Base-by-base conservation (phyloP, 2,329 filamentous ascomycete genomes). In the Scolecobasidium constrictum region DNA sequence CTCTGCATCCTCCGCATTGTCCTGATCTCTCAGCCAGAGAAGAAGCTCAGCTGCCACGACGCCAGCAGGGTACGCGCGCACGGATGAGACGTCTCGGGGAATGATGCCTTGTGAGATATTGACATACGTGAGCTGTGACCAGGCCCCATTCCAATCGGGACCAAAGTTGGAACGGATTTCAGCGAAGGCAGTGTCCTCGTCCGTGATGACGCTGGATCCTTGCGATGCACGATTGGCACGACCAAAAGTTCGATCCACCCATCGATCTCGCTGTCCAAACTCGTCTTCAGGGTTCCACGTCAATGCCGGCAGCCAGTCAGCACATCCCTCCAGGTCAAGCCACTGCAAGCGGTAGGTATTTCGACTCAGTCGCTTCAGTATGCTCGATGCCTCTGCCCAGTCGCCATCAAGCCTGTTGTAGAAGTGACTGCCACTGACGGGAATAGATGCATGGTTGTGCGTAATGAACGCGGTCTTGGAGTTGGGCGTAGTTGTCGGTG, bases 261-360 rank as follows among this genome's bases (percentile, higher is more conserved):
- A 41, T n/a, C 38, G 22, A 16, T 41, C 40, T 7, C 16, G 7
- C 19, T n/a, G 20, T 11, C 11, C 7, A 6, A 19, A 15, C 16
- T 5, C 17, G 18, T 36, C 12, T 18, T 35, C 28, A 6, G 9
- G 15, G 5, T 21, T 41, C 37, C 38, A 45, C n/a, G 38, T 40
- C 43, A 41, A 18, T 31, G 43, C 36, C 16, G 43, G 37, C 18
- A 71, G 52, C 77, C 77, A 80, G 17, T 64, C 59, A 3, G 55
- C 56, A 50, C 77, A 81, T 6, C 76, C 75, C 53, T 78, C 72
- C 1, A 81, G 58, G 50, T 80, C 77, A 2, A 81, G 64, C 73
- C 74, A 79, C 50, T 70, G 67, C 3, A 81, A 61, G 35, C 73
- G 74, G 49, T 78, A 73, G 0, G 75, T 72, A 35, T 67, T 65